Base-by-base conservation (phyloP, 2,329 filamentous ascomycete species). In the Fonsecaea erecta region DNA sequence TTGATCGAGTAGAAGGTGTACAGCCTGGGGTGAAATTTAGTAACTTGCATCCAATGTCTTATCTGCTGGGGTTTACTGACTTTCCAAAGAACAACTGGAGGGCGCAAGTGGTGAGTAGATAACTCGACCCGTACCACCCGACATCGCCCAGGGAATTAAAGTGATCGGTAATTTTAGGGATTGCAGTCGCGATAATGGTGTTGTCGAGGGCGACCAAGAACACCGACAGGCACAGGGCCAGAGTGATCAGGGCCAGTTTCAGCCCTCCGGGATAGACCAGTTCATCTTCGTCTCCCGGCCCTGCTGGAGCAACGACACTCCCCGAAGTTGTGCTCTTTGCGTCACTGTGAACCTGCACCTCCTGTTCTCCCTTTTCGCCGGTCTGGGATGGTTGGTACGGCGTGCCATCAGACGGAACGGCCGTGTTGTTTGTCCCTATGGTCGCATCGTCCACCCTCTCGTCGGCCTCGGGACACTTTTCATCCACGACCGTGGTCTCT, bases 1-100 rank as follows among this genome's bases (percentile, higher is more conserved):
- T 82, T 82, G 70, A 80, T 77, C 65, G 75, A 75, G 70, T 76
- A 81, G 63, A 81, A 82, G 16, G 78, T 82, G 69, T 82, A 83
- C 48, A 82, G 67, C 60, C 80, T 81, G 18, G 21, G 24, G n/a
- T 2, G 8, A 35, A n/a, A 21, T 9, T 58, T 37, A 46, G 30
- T 32, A n/a, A 51, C 2, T 7, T n/a, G 1, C 16, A 14, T 32
- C 7, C 16, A 28, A 14, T 32, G 11, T 21, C 12, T 8, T 7
- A 30, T 6, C 2, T 26, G 32, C 24, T 24, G 8, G 37, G 28
- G n/a, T n/a, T n/a, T n/a, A 69, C 65, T 66, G 43, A 66, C 60
- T 71, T 72, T 54, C 71, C 71, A 60, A 71, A 72, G 63, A 72
- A 69, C 46, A 73, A 64, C 56, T 71, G 69, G 21, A 73, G 43